Percentiles rank a stretch among this genome's conserved stretches.
These are phyloP conservation scores for Henckelia pumila DNA, from an alignment of 257 asterid species.

Conservation along the genomic window DNA sequence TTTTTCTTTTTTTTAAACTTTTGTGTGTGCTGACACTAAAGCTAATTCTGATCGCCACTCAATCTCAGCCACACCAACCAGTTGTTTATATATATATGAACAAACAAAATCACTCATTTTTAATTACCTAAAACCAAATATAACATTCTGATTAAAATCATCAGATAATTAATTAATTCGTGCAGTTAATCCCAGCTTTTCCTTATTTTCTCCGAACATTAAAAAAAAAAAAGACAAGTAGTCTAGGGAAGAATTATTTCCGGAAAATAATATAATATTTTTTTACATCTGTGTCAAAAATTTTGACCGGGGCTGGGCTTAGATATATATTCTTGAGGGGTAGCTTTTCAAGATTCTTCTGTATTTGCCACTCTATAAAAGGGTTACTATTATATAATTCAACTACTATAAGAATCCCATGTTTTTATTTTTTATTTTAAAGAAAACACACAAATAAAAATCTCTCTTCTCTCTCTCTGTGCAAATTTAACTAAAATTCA, in stretches of 20 bases:
- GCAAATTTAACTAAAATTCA: neutral
- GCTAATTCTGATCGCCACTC: conserved; percentile 22
- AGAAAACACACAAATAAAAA: no score
- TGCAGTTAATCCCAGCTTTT: neutral
- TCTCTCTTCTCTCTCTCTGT: neutral
- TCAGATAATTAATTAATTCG: no score
- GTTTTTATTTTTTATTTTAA: conserved; percentile 7
- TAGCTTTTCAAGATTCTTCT: conserved; percentile 34
- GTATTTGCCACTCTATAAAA: conserved; percentile 29
- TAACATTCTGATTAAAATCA: neutral
- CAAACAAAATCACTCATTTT: conserved; percentile 17
- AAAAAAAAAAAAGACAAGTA: no score
- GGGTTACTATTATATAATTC: no score
- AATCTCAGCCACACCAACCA: conserved; percentile 30
- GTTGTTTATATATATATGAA: conserved; percentile 13
- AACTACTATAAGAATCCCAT: conserved; percentile 33
- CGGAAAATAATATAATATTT: neutral
- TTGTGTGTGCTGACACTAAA: conserved; percentile 26
- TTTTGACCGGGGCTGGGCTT: conserved; percentile 26
- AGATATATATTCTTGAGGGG: no score
- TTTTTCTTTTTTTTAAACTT: conserved; percentile 5
- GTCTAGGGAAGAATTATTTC: neutral
- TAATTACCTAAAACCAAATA: neutral
- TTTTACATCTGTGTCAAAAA: neutral
- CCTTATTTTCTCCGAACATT: neutral